Evolutionary conservation across 2,329 filamentous ascomycete species (phyloP), one percentile per base, ranked within the genome.

Genomic region (Alternaria panax): DNA sequence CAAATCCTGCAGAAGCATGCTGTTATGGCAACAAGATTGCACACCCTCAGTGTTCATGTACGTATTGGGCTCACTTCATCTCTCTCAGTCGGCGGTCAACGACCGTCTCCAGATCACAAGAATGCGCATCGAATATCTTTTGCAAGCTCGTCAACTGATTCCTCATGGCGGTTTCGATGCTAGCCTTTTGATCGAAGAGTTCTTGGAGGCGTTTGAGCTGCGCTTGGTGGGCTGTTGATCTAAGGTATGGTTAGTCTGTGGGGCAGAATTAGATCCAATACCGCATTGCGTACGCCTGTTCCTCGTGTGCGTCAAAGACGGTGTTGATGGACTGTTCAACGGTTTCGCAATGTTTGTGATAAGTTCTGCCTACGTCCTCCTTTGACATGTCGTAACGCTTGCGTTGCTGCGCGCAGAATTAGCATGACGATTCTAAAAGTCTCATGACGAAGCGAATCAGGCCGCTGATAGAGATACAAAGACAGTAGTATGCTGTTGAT

Each of bases 131-230:
- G 46, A 74, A 75, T 12, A 45, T 48, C 2, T 54, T 50, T 25
- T 60, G 59, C 54, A 77, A 43, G 14, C 45, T 36, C 3, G 34
- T 54, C 7, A 73, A 47, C 36, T 66, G 70, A 28, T 50, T 45
- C 2, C 48, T 53, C 68, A 77, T 73, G 7, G 57, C 40, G n/a
- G 61, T 53, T 57, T 76, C 75, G 41, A 76, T 62, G 3, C 61
- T 52, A 16, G 58, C 54, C 45, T 76, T 75, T 32, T 63, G 54
- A 7, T 48, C 54, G 18, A 76, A 45, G 0, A 77, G 66, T 1
- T 66, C 51, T 9, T 63, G 53, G 43, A 77, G 67, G 12, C 66
- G 66, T 25, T 60, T 54, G 34, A 73, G 54, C 54, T 75, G 69
- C 8, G 68, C 66, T 45, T 64, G 22, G 55, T 74, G 66, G 8